Conservation (phyloP, 2,329 filamentous ascomycete genomes). For the Hymenoscyphus fraxineus region DNA sequence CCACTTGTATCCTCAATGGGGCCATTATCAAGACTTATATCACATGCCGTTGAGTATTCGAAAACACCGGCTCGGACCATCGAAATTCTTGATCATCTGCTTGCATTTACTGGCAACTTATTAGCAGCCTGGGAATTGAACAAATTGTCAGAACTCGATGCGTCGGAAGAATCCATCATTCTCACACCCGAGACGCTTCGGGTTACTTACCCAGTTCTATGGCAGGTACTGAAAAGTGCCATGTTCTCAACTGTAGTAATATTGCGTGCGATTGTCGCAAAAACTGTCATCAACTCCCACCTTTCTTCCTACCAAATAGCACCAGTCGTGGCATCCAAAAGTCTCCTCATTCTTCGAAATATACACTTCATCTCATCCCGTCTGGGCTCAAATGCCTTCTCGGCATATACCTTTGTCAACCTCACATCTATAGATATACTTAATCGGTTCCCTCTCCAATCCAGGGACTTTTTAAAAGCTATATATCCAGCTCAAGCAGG, state of each 20-base stretch:
- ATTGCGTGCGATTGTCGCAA: slow-evolving; percentile 54
- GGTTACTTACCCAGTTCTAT: slow-evolving; percentile 57
- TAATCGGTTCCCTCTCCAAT: slow-evolving; percentile 54
- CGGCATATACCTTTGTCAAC: slow-evolving; percentile 67
- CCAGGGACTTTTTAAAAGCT: slow-evolving; percentile 52
- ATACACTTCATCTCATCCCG: slow-evolving; percentile 67
- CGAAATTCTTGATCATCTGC: slow-evolving; percentile 49
- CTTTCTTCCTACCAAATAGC: slow-evolving; percentile 49
- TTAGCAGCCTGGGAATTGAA: slow-evolving; percentile 64
- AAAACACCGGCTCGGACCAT: slow-evolving; percentile 42
- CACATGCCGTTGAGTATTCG: slow-evolving; percentile 57
- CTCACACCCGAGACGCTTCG: slow-evolving; percentile 55
- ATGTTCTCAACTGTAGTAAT: slow-evolving; percentile 63
- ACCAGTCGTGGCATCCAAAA: slow-evolving; percentile 56
- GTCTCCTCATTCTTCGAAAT: slow-evolving; percentile 60
- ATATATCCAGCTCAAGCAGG: slow-evolving; percentile 39
- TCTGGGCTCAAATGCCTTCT: slow-evolving; percentile 59
- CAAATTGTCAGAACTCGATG: slow-evolving; percentile 63
- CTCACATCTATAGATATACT: slow-evolving; percentile 67
- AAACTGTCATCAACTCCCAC: slow-evolving; percentile 52
- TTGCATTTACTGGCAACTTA: slow-evolving; percentile 42
- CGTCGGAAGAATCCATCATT: slow-evolving; percentile 54
- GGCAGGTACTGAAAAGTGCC: slow-evolving; percentile 60
- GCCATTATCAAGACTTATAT: slow-evolving; percentile 58
- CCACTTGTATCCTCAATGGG: slow-evolving; percentile 59